These are phyloP conservation scores for Phoma sp. DNA, from an alignment of 2,329 filamentous ascomycete species.

Conservation along the genomic window DNA sequence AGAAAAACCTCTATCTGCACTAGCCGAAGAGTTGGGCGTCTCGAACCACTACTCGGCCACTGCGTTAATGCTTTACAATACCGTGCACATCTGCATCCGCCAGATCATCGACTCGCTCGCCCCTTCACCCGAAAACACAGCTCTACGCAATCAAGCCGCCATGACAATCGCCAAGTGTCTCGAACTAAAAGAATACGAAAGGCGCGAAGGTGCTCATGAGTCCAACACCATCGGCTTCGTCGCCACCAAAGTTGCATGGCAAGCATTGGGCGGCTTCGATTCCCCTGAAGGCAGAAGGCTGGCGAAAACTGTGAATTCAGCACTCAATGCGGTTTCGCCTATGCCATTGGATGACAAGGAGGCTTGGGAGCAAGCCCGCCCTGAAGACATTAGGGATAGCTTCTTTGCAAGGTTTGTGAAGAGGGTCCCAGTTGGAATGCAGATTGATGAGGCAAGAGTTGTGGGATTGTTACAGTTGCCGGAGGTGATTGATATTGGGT, in stretches of 20 bases:
- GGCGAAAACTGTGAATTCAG: constrained; percentile 11
- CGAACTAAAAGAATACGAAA: constrained; percentile 30
- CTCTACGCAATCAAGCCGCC: constrained; percentile 27
- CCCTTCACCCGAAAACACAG: constrained; percentile 21
- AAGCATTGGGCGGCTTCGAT: constrained; percentile 31
- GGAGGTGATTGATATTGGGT: neutral
- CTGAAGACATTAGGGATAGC: constrained; percentile 6
- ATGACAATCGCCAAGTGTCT: constrained; percentile 29
- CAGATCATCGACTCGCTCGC: constrained; percentile 29
- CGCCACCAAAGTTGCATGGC: constrained; percentile 37
- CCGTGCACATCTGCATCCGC: constrained; percentile 28
- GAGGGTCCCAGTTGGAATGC: neutral
- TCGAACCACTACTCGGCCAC: constrained; percentile 32
- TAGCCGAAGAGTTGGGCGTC: constrained; percentile 22
- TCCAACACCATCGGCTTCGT: constrained; percentile 37
- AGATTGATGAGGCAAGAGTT: neutral
- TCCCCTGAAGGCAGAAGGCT: constrained; percentile 32
- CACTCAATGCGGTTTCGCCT: neutral
- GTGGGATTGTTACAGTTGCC: neutral
- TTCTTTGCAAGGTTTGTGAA: constrained; percentile 9
- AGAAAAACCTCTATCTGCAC: neutral
- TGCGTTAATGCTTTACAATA: constrained; percentile 36
- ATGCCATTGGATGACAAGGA: constrained; percentile 4
- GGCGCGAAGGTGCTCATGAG: constrained; percentile 21
- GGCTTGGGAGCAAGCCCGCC: constrained; percentile 7